These are phyloP conservation scores for Boletus sp. DNA, from an alignment of 768 basidiomycete species.

Conservation along the genomic window DNA sequence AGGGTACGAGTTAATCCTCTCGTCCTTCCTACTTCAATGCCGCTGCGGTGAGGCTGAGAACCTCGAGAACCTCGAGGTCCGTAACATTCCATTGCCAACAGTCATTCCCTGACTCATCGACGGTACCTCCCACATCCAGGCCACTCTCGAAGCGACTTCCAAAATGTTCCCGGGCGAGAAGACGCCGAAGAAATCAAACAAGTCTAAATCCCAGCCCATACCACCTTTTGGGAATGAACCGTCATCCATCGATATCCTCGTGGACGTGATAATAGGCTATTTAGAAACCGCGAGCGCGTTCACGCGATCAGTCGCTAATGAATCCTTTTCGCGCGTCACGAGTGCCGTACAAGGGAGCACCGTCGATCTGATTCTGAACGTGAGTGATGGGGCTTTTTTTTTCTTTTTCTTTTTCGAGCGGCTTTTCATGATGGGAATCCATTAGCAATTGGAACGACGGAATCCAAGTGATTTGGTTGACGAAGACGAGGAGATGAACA, in stretches of 20 bases:
- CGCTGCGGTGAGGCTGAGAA: conserved; percentile 67
- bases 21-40: conserved; percentile 66
- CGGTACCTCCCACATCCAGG: conserved; percentile 36
- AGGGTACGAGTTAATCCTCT: conserved; percentile 69
- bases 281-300: conserved; percentile 81
- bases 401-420: too few species aligned
- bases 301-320: conserved; percentile 73
- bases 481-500: conserved; percentile 43
- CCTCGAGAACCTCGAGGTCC: conserved; percentile 61
- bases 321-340: conserved; percentile 74
- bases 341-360: conserved; percentile 63
- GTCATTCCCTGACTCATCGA: background rate
- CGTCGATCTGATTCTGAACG: conserved; percentile 76
- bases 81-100: conserved; percentile 4
- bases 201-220: conserved; percentile 22
- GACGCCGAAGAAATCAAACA: conserved; percentile 41
- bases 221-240: conserved; percentile 30
- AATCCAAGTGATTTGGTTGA: conserved; percentile 52
- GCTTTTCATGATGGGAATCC: background rate
- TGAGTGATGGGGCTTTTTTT: conserved; percentile 39
- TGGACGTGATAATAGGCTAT: conserved; percentile 88
- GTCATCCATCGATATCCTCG: conserved; percentile 76
- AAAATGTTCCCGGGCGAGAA: conserved; percentile 47
- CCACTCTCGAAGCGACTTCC: conserved; percentile 55
- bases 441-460: conserved; percentile 80